A percentile compares a stretch with the other conserved stretches of the same genome.
phyloP scores from a whole-genome alignment of 345 rosid species.

The Citrus sp. region DNA sequence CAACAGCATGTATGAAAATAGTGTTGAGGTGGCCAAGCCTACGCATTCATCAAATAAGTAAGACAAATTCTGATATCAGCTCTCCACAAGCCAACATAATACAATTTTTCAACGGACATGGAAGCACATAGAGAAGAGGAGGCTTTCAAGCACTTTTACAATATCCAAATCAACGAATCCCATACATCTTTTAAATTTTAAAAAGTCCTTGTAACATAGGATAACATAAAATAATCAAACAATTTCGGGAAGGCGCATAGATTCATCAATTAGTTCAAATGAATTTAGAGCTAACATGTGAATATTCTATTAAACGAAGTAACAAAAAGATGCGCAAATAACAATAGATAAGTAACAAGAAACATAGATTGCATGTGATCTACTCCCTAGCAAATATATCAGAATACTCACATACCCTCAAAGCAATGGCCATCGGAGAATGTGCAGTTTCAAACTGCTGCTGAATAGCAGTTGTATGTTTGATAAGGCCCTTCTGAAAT shows the following conservation, averaged over 20 bases:
- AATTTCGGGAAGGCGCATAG: not conserved
- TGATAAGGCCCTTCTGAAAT: constrained; percentile 53
- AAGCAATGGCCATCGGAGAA: constrained; percentile 54
- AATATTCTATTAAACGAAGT: not conserved
- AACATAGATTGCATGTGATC: not conserved
- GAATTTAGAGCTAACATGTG: not conserved
- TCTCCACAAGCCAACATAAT: not conserved
- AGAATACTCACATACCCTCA: constrained; percentile 44
- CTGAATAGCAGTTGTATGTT: constrained; percentile 59
- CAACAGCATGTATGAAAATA: not conserved
- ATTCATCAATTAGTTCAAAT: not conserved
- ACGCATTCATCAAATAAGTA: not conserved
- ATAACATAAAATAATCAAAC: not conserved
- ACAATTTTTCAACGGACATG: not conserved
- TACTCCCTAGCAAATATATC: not conserved
- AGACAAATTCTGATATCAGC: not conserved
- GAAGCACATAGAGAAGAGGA: not conserved
- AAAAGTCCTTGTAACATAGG: not conserved
- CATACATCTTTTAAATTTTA: not conserved
- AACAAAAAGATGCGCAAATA: not conserved
- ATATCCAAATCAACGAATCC: not conserved
- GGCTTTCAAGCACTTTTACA: not conserved
- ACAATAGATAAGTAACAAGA: not conserved
- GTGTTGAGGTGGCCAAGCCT: not conserved
- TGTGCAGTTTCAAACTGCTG: constrained; percentile 66